Base-by-base conservation (phyloP, 768 basidiomycete genomes). In the Pleurotus djamor region DNA sequence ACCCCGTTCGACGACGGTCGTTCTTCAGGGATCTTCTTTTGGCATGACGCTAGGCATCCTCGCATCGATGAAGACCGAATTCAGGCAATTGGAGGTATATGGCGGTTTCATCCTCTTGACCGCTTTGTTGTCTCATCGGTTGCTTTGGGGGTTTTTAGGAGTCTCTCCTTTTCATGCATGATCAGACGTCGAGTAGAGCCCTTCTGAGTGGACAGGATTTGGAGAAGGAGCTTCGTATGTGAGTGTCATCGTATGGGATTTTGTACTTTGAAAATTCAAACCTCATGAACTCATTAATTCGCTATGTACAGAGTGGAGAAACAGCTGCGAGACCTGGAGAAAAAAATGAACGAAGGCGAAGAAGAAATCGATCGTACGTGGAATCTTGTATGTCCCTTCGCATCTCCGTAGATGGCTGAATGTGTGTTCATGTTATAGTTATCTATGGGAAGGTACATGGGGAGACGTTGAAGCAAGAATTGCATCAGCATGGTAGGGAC, bases 351-450 rank as follows among this genome's bases (percentile, higher is more conserved):
- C 33, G 72, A 79, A 5, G 77, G 77, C 4, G 72, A 81, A 5
- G 66, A 74, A 9, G 83, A 85, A 58, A 80, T 87, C 50, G 75
- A 83, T 67, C 66, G 84, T 80, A 57, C 56, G 74, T 63, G 35
- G 9, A 38, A 6, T 21, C 36, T 44, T 58, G 17, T 28, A 44
- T 48, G 32, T 33, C 32, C 16, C 34, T 17, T 14, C 8, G 50
- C 9, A 33, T n/a, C n/a, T n/a, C n/a, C n/a, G n/a, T n/a, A n/a
- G n/a, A n/a, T n/a, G n/a, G 16, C 34, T 52, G n/a, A 58, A 13
- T 37, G 6, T n/a, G 28, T 28, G 3, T 28, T 43, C 10, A 36
- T 41, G 54, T 14, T 44, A 5, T 64, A 86, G 84, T 68, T 17
- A 75, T 86, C 34, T 72, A 85, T 44, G 69, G 81, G 50, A 72